Evolutionary conservation across 192 early-diverging fungal species (phyloP).

Genomic region (Entrophospora sp.): DNA sequence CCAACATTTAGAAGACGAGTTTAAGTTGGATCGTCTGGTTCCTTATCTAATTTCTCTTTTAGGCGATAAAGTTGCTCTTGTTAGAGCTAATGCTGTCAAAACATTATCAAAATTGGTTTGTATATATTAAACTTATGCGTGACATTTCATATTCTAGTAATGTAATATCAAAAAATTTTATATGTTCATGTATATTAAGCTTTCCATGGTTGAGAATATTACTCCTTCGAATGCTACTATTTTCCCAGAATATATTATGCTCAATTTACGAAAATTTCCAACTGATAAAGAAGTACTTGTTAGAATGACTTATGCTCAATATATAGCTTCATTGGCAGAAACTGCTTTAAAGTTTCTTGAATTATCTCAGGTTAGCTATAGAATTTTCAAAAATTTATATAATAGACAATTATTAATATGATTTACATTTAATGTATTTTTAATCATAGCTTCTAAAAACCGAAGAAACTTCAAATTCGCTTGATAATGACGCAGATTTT

Average conservation of each 20-base stretch:
- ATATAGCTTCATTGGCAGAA: conserved; percentile 72
- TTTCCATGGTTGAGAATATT: conserved; percentile 66
- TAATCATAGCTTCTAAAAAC: conserved; percentile 33
- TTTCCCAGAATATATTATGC: conserved; percentile 86
- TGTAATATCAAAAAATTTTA: too few relatives aligned
- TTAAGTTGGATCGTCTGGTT: conserved; percentile 66
- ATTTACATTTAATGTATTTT: too few relatives aligned
- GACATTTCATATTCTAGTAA: background rate
- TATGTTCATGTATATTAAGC: conserved; percentile 25
- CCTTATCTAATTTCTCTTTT: conserved; percentile 66
- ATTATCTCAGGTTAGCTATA: conserved; percentile 53
- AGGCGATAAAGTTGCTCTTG: conserved; percentile 51
- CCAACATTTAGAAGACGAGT: conserved; percentile 58
- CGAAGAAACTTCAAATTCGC: conserved; percentile 34
- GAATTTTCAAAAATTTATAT: too few relatives aligned
- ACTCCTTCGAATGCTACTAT: conserved; percentile 76
- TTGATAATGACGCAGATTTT: conserved; percentile 30
- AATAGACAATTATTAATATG: too few relatives aligned
- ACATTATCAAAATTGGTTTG: conserved; percentile 63
- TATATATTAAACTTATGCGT: background rate
- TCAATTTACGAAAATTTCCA: conserved; percentile 59
- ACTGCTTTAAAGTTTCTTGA: conserved; percentile 65
- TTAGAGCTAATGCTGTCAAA: conserved; percentile 54
- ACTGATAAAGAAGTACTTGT: conserved; percentile 69
- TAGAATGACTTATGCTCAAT: conserved; percentile 72